A percentile compares a stretch with the other conserved stretches of the same genome.
Evolutionary conservation across 352 stramenopile genomes (phyloP).

Genomic region (Aphanomyces invadans): DNA sequence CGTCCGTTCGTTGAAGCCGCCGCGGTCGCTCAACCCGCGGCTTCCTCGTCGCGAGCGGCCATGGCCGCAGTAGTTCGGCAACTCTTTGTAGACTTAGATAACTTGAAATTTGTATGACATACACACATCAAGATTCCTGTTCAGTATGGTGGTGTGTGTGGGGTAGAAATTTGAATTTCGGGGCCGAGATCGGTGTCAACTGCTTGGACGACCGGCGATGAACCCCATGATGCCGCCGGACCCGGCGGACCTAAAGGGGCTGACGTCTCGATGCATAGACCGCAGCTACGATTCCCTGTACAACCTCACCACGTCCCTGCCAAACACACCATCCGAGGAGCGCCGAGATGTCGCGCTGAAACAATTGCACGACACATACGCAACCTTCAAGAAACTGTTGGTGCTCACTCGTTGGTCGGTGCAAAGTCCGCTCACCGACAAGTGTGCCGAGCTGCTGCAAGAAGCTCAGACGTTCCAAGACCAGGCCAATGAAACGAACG

Average conservation of each 20-base stretch:
- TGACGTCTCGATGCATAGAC: slow-evolving; percentile 69
- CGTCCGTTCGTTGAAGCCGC: too few relatives aligned
- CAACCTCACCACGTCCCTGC: neutral
- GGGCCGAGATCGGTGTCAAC: neutral
- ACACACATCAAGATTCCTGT: neutral
- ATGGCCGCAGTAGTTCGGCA: too few relatives aligned
- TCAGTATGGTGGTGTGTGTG: neutral
- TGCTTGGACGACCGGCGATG: slow-evolving; percentile 1
- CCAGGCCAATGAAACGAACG: slow-evolving; percentile 75
- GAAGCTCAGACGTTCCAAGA: slow-evolving; percentile 58
- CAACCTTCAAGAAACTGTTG: slow-evolving; percentile 68
- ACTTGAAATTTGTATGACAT: neutral
- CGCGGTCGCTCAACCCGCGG: too few relatives aligned
- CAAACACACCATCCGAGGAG: slow-evolving; percentile 34
- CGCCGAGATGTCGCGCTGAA: slow-evolving; percentile 58
- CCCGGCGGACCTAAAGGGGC: slow-evolving; percentile 30
- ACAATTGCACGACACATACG: slow-evolving; percentile 50
- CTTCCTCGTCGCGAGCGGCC: too few relatives aligned
- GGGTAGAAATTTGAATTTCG: neutral
- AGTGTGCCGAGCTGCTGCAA: slow-evolving; percentile 55
- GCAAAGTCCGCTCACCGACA: slow-evolving; percentile 63
- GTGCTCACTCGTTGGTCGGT: slow-evolving; percentile 82
- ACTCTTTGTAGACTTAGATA: too few relatives aligned
- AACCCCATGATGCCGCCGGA: neutral
- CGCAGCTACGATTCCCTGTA: slow-evolving; percentile 76